phyloP scores from a whole-genome alignment of 768 basidiomycete genomes.

The Tubosaeta brunneosetosa region DNA sequence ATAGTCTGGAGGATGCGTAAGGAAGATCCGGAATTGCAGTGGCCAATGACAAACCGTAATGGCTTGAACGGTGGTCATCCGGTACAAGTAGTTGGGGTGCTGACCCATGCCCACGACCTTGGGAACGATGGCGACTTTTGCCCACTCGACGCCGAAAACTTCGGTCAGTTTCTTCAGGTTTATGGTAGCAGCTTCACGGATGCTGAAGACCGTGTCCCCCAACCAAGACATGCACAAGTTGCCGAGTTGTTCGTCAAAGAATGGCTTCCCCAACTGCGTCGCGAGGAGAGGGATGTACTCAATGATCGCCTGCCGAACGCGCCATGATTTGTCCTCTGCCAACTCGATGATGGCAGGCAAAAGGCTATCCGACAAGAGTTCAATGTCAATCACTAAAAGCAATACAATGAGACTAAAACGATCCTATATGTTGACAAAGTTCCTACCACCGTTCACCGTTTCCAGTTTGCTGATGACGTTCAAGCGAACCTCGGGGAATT shows the following conservation, averaged over 20 bases:
- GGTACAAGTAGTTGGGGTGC: constrained; percentile 93
- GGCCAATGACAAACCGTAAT: constrained; percentile 67
- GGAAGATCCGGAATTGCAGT: not conserved
- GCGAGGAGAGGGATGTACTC: constrained; percentile 99
- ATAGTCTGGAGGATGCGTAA: constrained; percentile 66
- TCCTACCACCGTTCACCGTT: constrained; percentile 80
- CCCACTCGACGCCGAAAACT: constrained; percentile 99
- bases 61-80: constrained; percentile 99
- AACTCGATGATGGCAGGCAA: constrained; percentile 97
- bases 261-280: constrained; percentile 92
- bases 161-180: constrained; percentile 97
- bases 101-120: constrained; percentile 97
- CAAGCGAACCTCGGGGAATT: constrained; percentile 95
- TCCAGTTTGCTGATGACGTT: constrained; percentile 99
- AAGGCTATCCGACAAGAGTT: constrained; percentile 88
- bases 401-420: constrained; percentile 9
- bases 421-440: not conserved
- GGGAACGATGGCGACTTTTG: constrained; percentile 87
- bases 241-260: constrained; percentile 96
- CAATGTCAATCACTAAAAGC: constrained; percentile 89
- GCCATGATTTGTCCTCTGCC: constrained; percentile 99
- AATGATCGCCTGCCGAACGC: constrained; percentile 98
- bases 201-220: constrained; percentile 96
- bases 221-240: constrained; percentile 99
- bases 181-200: constrained; percentile 95